Percentiles rank a stretch among this genome's conserved stretches.
phyloP scores from a whole-genome alignment of 2,329 filamentous ascomycete genomes.

The Bipolaris victoriae region DNA sequence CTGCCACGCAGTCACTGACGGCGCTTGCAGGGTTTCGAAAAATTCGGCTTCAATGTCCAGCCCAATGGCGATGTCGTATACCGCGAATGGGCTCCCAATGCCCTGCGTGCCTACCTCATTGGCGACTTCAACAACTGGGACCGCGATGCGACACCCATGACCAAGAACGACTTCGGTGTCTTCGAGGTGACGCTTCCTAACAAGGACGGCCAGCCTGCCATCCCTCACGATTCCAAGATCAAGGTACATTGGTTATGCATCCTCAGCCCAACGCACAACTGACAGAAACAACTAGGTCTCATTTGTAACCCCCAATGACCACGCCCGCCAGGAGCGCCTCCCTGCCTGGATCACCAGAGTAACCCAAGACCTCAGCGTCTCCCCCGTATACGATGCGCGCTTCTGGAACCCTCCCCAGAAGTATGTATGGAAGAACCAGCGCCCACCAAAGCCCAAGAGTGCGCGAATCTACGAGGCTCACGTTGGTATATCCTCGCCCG shows the following conservation, averaged over 20 bases:
- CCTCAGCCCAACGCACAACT: neutral
- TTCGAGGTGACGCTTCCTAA: constrained; percentile 83
- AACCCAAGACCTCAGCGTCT: constrained; percentile 88
- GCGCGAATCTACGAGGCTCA: constrained; percentile 98
- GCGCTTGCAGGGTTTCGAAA: constrained; percentile 73
- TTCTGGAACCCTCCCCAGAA: constrained; percentile 95
- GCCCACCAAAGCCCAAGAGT: constrained; percentile 82
- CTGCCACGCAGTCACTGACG: constrained; percentile 25
- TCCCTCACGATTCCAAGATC: constrained; percentile 92
- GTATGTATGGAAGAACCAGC: constrained; percentile 83
- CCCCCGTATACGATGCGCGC: constrained; percentile 89
- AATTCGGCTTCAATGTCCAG: constrained; percentile 82
- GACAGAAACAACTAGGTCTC: constrained; percentile 67
- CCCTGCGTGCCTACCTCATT: constrained; percentile 80
- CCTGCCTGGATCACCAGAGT: constrained; percentile 98
- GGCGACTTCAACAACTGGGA: constrained; percentile 98
- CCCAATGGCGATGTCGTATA: constrained; percentile 86
- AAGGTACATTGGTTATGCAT: constrained; percentile 66
- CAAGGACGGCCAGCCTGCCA: constrained; percentile 74
- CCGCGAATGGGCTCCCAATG: constrained; percentile 96
- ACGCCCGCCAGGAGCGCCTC: constrained; percentile 79
- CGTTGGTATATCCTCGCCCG: constrained; percentile 93
- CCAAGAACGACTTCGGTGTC: constrained; percentile 80
- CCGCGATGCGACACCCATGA: constrained; percentile 82
- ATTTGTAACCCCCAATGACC: constrained; percentile 77